phyloP scores from a whole-genome alignment of 305 asterid species.

The Solanum chacoense region DNA sequence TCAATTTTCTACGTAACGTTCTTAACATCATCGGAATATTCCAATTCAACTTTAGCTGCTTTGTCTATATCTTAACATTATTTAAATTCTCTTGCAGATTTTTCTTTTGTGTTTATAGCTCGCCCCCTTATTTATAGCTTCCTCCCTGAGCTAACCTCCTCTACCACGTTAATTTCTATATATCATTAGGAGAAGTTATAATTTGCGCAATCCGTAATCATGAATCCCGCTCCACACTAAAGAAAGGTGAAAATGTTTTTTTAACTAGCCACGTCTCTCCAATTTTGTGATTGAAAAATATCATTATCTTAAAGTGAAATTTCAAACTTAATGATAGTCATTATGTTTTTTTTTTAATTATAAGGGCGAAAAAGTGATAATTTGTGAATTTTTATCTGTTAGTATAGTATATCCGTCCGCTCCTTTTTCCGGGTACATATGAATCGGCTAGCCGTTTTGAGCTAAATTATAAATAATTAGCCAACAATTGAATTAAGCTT shows the following conservation, averaged over 20 bases:
- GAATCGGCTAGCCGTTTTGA: neutral
- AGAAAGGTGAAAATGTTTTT: neutral
- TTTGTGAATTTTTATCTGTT: neutral
- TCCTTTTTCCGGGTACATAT: neutral
- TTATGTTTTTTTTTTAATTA: neutral
- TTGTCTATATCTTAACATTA: neutral
- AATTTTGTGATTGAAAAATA: neutral
- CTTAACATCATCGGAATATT: neutral
- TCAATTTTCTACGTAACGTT: neutral
- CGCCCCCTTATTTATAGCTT: neutral
- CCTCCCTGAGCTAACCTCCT: neutral
- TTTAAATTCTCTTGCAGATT: neutral
- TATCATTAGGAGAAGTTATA: neutral
- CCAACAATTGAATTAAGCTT: neutral
- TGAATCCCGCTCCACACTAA: neutral
- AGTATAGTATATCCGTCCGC: neutral
- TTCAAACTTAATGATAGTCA: neutral
- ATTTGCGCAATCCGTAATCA: neutral
- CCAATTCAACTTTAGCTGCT: neutral
- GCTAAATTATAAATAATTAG: neutral
- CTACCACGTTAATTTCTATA: neutral
- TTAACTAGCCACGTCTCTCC: neutral
- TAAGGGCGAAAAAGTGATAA: too few species aligned
- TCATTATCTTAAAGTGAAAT: neutral
- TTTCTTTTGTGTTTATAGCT: neutral